Evolutionary conservation across 768 basidiomycete genomes (phyloP), one percentile per base, ranked within the genome.

Genomic region (Termitomyces sp.): DNA sequence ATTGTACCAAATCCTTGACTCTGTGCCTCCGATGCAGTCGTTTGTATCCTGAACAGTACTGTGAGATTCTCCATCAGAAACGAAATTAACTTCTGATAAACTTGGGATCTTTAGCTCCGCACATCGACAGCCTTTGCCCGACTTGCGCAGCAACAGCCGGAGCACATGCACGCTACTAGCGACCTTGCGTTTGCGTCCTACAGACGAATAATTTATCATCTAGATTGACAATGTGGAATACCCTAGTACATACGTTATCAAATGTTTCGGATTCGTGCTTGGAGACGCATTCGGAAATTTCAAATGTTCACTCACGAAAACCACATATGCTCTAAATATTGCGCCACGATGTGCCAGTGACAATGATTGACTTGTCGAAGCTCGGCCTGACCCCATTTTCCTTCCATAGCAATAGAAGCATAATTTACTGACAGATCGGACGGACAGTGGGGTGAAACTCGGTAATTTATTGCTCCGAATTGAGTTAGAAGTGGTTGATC

Each of bases 31-130:
- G 2, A 53, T 59, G 17, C 53, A 81, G 80, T 58, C 79, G 77
- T n/a, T 70, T 72, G 46, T 81, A 69, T 53, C 80, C 80, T 9
- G 76, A 81, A 57, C 80, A 81, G 58, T 81, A 81, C 56, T 79
- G 80, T 81, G 65, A 50, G 80, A 65, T 55, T 37, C 2, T 38
- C 31, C 32, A 40, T 20, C 32, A 29, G 3, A 25, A 34, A 37
- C 9, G 11, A 47, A 29, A 15, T 37, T 36, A 20, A n/a, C 6
- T 14, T 36, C 53, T 55, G 38, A 50, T 25, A 37, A 52, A 14
- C 25, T 14, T 50, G 34, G 5, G 32, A n/a, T 36, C 17, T 48
- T n/a, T 17, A 83, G 82, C 77, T 25, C 81, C 78, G 0, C 74
- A 77, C 55, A 76, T 82, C 57, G 70, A 78, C 55, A 71, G 71